Evolutionary conservation across 148 eudicot genomes (phyloP).

Genomic region (Cornus controversa): DNA sequence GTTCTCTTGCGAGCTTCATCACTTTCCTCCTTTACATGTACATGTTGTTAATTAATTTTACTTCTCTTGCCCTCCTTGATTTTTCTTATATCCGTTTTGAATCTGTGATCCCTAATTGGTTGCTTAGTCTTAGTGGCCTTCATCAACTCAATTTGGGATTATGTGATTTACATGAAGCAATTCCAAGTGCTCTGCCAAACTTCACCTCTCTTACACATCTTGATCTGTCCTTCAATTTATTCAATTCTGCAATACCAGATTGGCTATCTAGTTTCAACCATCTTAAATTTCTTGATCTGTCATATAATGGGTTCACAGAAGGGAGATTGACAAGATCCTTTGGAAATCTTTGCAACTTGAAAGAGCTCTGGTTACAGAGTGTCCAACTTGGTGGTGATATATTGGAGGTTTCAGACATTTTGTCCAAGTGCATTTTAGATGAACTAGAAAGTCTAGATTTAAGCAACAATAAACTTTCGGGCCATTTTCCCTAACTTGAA

Average conservation of each 20-base stretch:
- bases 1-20: neutral
- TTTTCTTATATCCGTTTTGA: neutral
- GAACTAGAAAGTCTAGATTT: no score
- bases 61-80: no score
- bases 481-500: no score
- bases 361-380: rapidly evolving
- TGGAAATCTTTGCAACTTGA: constrained; percentile 12
- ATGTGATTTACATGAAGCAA: neutral
- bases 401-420: constrained; percentile 7
- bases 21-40: neutral
- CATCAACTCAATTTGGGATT: neutral
- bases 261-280: no score
- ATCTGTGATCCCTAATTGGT: no score
- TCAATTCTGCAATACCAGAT: constrained; percentile 18
- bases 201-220: no score
- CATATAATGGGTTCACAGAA: no score
- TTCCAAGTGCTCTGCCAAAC: neutral
- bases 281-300: constrained; percentile 11
- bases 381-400: constrained; percentile 1
- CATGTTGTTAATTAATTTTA: neutral
- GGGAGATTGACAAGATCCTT: no score
- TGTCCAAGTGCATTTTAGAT: no score
- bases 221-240: no score
- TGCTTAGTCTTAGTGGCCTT: no score
- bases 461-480: no score